Base-by-base conservation (phyloP, 2,329 filamentous ascomycete genomes). In the Lachnellula arida region DNA sequence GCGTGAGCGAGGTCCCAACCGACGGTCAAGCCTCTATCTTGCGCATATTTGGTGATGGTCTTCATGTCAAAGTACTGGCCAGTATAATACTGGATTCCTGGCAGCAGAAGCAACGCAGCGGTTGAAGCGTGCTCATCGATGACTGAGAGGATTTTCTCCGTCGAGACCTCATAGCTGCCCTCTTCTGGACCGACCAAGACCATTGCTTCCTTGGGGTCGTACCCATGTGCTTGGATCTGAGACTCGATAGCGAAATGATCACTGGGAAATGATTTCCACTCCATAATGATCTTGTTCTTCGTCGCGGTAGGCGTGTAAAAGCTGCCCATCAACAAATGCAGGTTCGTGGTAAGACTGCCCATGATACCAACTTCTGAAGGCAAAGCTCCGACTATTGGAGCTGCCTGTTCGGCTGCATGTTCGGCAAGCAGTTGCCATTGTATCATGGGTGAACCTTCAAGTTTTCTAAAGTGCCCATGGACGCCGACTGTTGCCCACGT, bases 1-100 rank as follows among this genome's bases (percentile, higher is more conserved):
- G 90, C 89, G 70, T 96, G 91, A 0, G 91, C 91, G 25, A 94
- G 84, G 69, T 96, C 91, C 91, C 91, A 96, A 25, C 91, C 90
- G 4, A 94, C 84, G 1, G 84, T 71, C 44, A 96, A 84, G 50
- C 85, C 88, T 61, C 82, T 82, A 0, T 76, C 77, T 61, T 86
- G 87, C 0, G 91, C 91, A 72, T 92, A 80, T 1, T 79, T 79
- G 0, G 92, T 96, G 70, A 96, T 96, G 44, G 75, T 78, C 44
- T 82, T 73, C 4, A 97, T 92, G 71, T 96, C 90, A 64, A 96
- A 88, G 55, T 88, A 82, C 70, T 97, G 92, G 53, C 91, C 91
- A 0, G 88, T 94, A 74, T 95, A 96, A 76, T 91, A 97, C 70
- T 97, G 91, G 43, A 97, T 87, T 9, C 89, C 92, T 0, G 91